Base-by-base conservation (phyloP, 164 flowering plant genomes). In the Amborella trichopoda region DNA sequence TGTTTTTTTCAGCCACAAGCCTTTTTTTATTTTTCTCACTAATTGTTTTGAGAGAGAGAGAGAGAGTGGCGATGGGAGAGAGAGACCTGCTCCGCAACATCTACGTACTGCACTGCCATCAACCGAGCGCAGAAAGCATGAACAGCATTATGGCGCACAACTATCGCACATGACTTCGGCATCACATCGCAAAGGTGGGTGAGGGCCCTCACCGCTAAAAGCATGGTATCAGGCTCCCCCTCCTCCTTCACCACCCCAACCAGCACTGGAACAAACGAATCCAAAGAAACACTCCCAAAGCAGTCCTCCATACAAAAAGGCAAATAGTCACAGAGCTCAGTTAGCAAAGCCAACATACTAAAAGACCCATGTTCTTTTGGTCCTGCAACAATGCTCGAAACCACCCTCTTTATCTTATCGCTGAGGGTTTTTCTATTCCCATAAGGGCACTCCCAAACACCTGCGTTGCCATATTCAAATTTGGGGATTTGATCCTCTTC, bases 11-110 rank as follows among this genome's bases (percentile, higher is more conserved):
- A n/a, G n/a, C n/a, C n/a, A n/a, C n/a, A n/a, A n/a, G n/a, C n/a
- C n/a, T n/a, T n/a, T n/a, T n/a, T n/a, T n/a, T n/a, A n/a, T n/a
- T n/a, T n/a, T n/a, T n/a, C n/a, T n/a, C n/a, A n/a, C n/a, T n/a
- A n/a, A n/a, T n/a, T n/a, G n/a, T n/a, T n/a, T n/a, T n/a, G n/a
- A n/a, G n/a, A n/a, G n/a, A n/a, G n/a, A n/a, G n/a, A n/a, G n/a
- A n/a, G n/a, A n/a, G n/a, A n/a, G n/a, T n/a, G n/a, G n/a, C n/a
- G n/a, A n/a, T n/a, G n/a, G n/a, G n/a, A n/a, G n/a, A n/a, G n/a
- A n/a, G n/a, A 42, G 45, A 82, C 99, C 77, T 84, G 95, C 59
- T 93, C 99, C 21, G 96, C 99, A 0, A 93, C 94, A 62, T 93
- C 99, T 70, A 78, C 34, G 60, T 87, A 82, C 63, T 84, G 88